A percentile compares a stretch with the other conserved stretches of the same genome.
Evolutionary conservation across 352 stramenopile species (phyloP).

Genomic region (Phytophthora palmivora): DNA sequence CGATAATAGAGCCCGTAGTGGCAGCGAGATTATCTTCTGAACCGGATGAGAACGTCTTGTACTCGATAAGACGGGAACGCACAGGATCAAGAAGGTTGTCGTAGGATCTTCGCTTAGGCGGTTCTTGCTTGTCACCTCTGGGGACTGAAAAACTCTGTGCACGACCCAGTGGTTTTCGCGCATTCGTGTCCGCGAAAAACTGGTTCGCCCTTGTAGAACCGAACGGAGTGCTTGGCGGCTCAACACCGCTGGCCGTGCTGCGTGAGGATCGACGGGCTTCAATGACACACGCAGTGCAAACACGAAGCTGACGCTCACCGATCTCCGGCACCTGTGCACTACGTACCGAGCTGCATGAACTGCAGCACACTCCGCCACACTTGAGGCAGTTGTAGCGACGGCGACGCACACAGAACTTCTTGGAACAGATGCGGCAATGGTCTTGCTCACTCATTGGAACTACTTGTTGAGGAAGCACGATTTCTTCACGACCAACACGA

Average conservation of each 20-base stretch:
- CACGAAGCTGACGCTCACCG: slow-evolving; percentile 75
- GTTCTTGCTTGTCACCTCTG: slow-evolving; percentile 18
- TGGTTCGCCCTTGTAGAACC: slow-evolving; percentile 21
- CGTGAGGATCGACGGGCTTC: slow-evolving; percentile 69
- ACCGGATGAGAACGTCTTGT: slow-evolving; percentile 79
- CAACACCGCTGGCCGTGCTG: slow-evolving; percentile 23
- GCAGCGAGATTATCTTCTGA: slow-evolving; percentile 7
- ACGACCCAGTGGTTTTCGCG: slow-evolving; percentile 20
- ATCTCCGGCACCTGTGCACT: slow-evolving; percentile 71
- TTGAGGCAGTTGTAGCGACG: slow-evolving; percentile 88
- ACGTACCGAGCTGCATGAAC: slow-evolving; percentile 74
- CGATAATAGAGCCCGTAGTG: slow-evolving; percentile 32
- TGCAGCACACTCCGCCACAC: slow-evolving; percentile 83
- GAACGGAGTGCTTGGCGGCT: slow-evolving; percentile 24
- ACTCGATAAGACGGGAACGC: slow-evolving; percentile 77
- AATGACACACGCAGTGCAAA: slow-evolving; percentile 83
- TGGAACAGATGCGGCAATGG: slow-evolving; percentile 74
- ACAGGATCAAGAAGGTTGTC: slow-evolving; percentile 80
- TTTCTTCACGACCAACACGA: slow-evolving; percentile 69
- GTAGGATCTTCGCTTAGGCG: slow-evolving; percentile 64
- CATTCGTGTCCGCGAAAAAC: slow-evolving; percentile 25
- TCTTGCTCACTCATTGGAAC: slow-evolving; percentile 76
- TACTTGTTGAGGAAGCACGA: slow-evolving; percentile 81
- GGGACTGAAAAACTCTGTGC: slow-evolving; percentile 60
- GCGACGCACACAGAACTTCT: slow-evolving; percentile 79